Percentiles rank a stretch among this genome's conserved stretches.
Evolutionary conservation across 768 basidiomycete genomes (phyloP).

Genomic region (Termitomyces sp.): DNA sequence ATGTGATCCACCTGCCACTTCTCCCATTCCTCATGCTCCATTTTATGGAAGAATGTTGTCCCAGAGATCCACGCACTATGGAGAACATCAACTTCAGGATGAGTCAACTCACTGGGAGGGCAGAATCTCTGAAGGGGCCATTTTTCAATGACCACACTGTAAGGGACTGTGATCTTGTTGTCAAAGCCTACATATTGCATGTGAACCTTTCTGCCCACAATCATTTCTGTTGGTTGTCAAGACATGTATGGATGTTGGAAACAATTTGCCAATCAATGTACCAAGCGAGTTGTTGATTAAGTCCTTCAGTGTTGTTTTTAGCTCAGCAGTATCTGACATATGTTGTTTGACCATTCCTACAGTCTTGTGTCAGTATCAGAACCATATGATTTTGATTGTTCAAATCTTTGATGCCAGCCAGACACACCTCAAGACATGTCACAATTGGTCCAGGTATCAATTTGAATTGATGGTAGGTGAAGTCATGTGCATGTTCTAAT

Average conservation of each 20-base stretch:
- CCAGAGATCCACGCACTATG: not conserved
- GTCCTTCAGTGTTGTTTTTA: not conserved
- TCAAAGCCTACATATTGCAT: not conserved
- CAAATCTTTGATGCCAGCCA: too few species aligned
- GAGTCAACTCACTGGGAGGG: not conserved
- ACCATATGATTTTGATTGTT: too few species aligned
- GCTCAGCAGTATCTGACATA: not conserved
- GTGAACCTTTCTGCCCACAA: not conserved
- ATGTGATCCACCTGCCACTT: too few species aligned
- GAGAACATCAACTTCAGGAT: not conserved
- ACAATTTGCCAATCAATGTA: not conserved
- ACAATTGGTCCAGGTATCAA: too few species aligned
- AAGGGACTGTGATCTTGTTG: not conserved
- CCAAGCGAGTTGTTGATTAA: not conserved
- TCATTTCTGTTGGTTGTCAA: not conserved
- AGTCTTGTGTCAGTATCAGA: too few species aligned
- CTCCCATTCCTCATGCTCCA: not conserved
- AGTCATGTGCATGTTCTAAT: too few species aligned
- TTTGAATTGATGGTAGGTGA: too few species aligned
- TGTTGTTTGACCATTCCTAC: too few species aligned
- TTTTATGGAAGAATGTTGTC: not conserved
- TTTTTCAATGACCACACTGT: not conserved
- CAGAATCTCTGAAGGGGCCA: not conserved
- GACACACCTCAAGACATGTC: too few species aligned
- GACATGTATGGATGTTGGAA: too few species aligned